Percentiles rank a stretch among this genome's conserved stretches.
Conservation (phyloP, 2,329 filamentous ascomycete genomes). For the Penicillium expansum region DNA sequence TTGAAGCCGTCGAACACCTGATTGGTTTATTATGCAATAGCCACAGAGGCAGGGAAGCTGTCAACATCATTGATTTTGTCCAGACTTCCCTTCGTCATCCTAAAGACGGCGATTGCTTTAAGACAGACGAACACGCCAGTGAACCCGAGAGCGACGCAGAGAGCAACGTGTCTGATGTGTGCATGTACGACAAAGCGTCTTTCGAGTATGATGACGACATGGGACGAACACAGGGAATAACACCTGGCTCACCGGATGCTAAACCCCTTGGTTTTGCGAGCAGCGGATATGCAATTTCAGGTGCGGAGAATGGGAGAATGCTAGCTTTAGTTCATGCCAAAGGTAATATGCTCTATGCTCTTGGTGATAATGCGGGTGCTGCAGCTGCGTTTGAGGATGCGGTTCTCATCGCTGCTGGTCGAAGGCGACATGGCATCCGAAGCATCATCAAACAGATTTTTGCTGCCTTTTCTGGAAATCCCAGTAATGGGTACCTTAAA, state of each 20-base stretch:
- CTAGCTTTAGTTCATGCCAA: conserved; percentile 94
- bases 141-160: conserved; percentile 59
- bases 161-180: conserved; percentile 52
- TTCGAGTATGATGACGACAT: conserved; percentile 56
- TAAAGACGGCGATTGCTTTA: conserved; percentile 48
- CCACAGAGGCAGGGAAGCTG: conserved; percentile 77
- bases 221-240: conserved; percentile 27
- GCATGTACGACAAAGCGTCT: conserved; percentile 54
- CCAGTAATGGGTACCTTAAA: conserved; percentile 39
- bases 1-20: conserved; percentile 93
- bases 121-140: conserved; percentile 54
- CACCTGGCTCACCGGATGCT: conserved; percentile 28
- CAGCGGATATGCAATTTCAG: conserved; percentile 81
- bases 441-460: conserved; percentile 78
- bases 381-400: conserved; percentile 92
- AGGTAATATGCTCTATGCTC: conserved; percentile 93
- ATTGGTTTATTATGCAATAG: conserved; percentile 81
- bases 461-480: conserved; percentile 59
- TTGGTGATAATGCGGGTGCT: conserved; percentile 77
- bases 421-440: conserved; percentile 66
- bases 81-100: conserved; percentile 66
- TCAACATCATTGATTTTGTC: conserved; percentile 81
- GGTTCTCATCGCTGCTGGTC: conserved; percentile 80
- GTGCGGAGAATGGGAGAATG: conserved; percentile 85
- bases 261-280: conserved; percentile 62